Evolutionary conservation across 2,329 filamentous ascomycete species (phyloP).

Genomic region (Fusarium chaquense): DNA sequence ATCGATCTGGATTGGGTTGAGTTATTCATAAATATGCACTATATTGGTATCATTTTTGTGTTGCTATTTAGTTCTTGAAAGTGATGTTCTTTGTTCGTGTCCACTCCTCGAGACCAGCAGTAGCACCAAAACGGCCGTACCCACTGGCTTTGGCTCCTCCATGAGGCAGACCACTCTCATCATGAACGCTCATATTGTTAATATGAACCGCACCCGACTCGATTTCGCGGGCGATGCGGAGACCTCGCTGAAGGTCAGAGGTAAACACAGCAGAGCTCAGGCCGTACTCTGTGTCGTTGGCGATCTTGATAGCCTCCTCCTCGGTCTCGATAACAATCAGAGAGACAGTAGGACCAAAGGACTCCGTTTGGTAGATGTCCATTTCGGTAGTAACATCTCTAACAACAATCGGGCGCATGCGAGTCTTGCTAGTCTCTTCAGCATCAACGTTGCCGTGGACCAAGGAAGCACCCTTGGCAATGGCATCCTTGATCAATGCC

Average conservation of each 20-base stretch:
- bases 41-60: neutral
- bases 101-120: conserved; percentile 70
- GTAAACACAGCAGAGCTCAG: conserved; percentile 80
- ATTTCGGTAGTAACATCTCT: conserved; percentile 71
- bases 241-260: conserved; percentile 68
- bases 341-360: conserved; percentile 80
- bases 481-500: conserved; percentile 74
- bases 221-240: conserved; percentile 71
- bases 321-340: conserved; percentile 74
- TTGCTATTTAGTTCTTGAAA: conserved; percentile 55
- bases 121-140: conserved; percentile 70
- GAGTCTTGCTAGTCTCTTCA: conserved; percentile 51
- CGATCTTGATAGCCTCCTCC: conserved; percentile 77
- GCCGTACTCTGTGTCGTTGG: conserved; percentile 87
- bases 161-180: conserved; percentile 72
- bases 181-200: conserved; percentile 74
- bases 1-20: no score
- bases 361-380: conserved; percentile 81
- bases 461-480: conserved; percentile 72
- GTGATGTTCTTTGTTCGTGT: conserved; percentile 73
- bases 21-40: neutral
- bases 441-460: conserved; percentile 55
- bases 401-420: conserved; percentile 75
- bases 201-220: conserved; percentile 77
- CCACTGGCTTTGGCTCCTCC: conserved; percentile 75